Conservation (phyloP, 2,329 filamentous ascomycete species). For the Penicillium sp. region DNA sequence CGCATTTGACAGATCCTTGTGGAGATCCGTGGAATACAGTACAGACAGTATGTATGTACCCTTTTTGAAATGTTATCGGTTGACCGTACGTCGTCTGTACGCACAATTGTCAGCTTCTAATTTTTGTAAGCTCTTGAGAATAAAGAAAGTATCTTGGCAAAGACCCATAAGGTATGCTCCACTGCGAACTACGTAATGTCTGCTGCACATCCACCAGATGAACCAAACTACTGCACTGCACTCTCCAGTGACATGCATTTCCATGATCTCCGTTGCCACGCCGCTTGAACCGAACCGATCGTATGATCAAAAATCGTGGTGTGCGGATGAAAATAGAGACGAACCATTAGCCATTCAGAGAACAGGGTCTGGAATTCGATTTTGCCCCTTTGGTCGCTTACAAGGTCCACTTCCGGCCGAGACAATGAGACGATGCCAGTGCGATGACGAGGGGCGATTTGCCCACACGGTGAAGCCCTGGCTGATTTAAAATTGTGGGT, state of each 20-base stretch:
- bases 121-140: background rate
- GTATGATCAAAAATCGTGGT: too few species aligned
- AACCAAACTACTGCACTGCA: constrained; percentile 2
- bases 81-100: constrained; percentile 12
- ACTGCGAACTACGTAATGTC: background rate
- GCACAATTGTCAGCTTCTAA: too few species aligned
- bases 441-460: background rate
- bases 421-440: background rate
- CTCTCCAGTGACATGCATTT: background rate
- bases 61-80: constrained; percentile 3
- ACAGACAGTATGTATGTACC: background rate
- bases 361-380: background rate
- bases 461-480: background rate
- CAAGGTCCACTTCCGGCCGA: constrained; percentile 9
- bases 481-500: background rate
- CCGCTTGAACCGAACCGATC: background rate
- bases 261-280: constrained; percentile 1
- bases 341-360: background rate
- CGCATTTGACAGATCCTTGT: constrained; percentile 9
- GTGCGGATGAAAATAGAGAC: background rate
- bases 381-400: background rate
- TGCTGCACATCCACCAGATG: constrained; percentile 1
- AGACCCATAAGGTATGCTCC: background rate
- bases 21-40: constrained; percentile 14
- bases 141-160: background rate